Percentiles rank a stretch among this genome's conserved stretches.
Conservation (phyloP, 352 stramenopile genomes). For the Pythium biforme region DNA sequence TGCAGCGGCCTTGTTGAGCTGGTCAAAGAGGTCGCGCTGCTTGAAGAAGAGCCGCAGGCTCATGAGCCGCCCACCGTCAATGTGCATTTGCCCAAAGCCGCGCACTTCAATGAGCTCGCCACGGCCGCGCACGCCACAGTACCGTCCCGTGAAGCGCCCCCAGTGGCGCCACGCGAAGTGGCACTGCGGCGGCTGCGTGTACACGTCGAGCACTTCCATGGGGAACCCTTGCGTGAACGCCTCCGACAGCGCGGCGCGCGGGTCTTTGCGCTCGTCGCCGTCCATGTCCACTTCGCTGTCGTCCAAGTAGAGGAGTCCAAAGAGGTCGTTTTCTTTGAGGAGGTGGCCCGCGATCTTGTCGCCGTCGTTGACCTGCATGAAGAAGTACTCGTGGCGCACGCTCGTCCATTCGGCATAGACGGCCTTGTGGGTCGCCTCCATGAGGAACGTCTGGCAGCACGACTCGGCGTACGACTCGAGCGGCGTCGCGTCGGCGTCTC, state of each 20-base stretch:
- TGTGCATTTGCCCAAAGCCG: slow-evolving; percentile 69
- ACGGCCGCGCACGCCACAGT: slow-evolving; percentile 60
- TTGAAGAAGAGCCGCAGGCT: slow-evolving; percentile 71
- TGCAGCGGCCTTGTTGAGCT: slow-evolving; percentile 34
- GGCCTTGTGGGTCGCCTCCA: slow-evolving; percentile 76
- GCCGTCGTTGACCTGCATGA: slow-evolving; percentile 73
- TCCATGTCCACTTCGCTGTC: slow-evolving; percentile 38
- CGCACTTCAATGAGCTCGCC: slow-evolving; percentile 57
- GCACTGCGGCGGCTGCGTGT: slow-evolving; percentile 68
- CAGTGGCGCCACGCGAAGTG: slow-evolving; percentile 84
- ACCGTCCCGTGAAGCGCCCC: slow-evolving; percentile 68
- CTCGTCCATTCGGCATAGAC: slow-evolving; percentile 61
- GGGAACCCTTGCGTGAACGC: slow-evolving; percentile 75
- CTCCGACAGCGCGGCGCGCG: slow-evolving; percentile 51
- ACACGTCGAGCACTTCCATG: slow-evolving; percentile 79
- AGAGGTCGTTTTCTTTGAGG: slow-evolving; percentile 63
- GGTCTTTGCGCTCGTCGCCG: slow-evolving; percentile 45
- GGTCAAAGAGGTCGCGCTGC: slow-evolving; percentile 50
- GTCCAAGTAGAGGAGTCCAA: slow-evolving; percentile 63
- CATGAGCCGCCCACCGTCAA: slow-evolving; percentile 50
- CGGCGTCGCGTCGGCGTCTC: slow-evolving; percentile 53
- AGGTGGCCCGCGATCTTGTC: slow-evolving; percentile 34
- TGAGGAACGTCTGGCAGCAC: slow-evolving; percentile 75
- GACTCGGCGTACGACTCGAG: slow-evolving; percentile 73
- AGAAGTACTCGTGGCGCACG: slow-evolving; percentile 57